Percentiles rank a stretch among this genome's conserved stretches.
phyloP scores from a whole-genome alignment of 139 green algal species.

The Chlorella sp. region DNA sequence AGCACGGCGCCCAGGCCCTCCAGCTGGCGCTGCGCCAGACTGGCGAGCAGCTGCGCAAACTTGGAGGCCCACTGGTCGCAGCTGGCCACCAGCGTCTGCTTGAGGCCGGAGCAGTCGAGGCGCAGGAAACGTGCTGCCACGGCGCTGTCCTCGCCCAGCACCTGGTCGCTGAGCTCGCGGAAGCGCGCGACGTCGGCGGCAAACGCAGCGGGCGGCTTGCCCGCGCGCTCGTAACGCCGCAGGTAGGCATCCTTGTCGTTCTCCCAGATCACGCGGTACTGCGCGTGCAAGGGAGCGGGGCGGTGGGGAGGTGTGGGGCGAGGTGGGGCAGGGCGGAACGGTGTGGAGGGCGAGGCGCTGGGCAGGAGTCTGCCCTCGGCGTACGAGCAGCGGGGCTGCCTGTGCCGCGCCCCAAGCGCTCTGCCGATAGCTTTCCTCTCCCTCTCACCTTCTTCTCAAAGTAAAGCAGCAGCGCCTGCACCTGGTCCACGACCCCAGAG shows the following conservation, averaged over 20 bases:
- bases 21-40: slow-evolving; percentile 66
- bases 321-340: neutral
- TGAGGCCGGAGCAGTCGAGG: slow-evolving; percentile 87
- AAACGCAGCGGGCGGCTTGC: slow-evolving; percentile 81
- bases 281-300: slow-evolving; percentile 65
- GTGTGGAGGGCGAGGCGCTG: no score
- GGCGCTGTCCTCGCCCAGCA: slow-evolving; percentile 75
- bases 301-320: slow-evolving; percentile 3
- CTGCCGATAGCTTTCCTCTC: no score
- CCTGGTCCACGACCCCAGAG: slow-evolving; percentile 78
- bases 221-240: slow-evolving; percentile 82
- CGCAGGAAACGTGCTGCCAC: slow-evolving; percentile 88
- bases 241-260: slow-evolving; percentile 19
- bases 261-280: slow-evolving; percentile 64
- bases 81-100: slow-evolving; percentile 72
- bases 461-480: slow-evolving; percentile 72
- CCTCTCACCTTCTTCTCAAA: slow-evolving; percentile 59
- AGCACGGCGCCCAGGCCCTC: slow-evolving; percentile 43
- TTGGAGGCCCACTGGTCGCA: slow-evolving; percentile 81
- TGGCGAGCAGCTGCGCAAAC: slow-evolving; percentile 76
- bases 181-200: slow-evolving; percentile 82
- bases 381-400: no score
- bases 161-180: slow-evolving; percentile 60
- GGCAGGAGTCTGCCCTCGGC: no score
- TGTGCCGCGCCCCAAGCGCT: no score